Base-by-base conservation (phyloP, 2,329 filamentous ascomycete species). In the Tolypocladium capitatum region DNA sequence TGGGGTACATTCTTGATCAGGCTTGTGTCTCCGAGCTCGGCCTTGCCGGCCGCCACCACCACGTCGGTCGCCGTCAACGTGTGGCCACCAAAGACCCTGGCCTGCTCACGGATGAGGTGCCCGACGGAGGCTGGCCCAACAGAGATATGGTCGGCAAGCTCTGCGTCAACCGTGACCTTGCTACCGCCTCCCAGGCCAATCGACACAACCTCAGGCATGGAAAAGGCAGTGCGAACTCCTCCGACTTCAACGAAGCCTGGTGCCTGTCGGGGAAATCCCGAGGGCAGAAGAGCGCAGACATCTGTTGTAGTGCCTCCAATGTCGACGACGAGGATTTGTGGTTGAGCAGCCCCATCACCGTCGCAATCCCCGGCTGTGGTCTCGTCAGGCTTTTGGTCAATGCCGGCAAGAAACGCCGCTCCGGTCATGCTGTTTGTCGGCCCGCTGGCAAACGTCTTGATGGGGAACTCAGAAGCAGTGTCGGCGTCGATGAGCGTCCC, bases 271-370 rank as follows among this genome's bases (percentile, higher is more conserved):
- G 78, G 78, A 43, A 80, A 80, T 0, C 78, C 78, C 2, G 72
- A 78, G 0, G 75, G 71, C 1, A 80, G 63, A 2, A 82, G 59
- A 0, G 76, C 67, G 27, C 77, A 76, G 9, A 80, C 72, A 57
- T 82, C 78, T 2, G 76, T 76, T 0, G 77, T 81, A 0, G 78
- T 81, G 16, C 78, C 78, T 8, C 78, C 78, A 28, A 81, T 71
- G 53, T 81, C 78, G 2, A 80, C 68, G 0, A 79, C 75, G 40
- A 80, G 53, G 1, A 68, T 44, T 34, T 67, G 65, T 1, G 63
- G 61, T 21, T 59, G 24, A 18, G 38, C 5, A 18, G 16, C 24
- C 10, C 30, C 38, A 7, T 41, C 38, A 24, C 24, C 5, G 6
- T 53, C 14, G 31, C 46, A 0, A 27, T 38, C 44, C 16, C 28